Base-by-base conservation (phyloP, 1,284 basidiomycete genomes). In the Cryptococcus sp. region DNA sequence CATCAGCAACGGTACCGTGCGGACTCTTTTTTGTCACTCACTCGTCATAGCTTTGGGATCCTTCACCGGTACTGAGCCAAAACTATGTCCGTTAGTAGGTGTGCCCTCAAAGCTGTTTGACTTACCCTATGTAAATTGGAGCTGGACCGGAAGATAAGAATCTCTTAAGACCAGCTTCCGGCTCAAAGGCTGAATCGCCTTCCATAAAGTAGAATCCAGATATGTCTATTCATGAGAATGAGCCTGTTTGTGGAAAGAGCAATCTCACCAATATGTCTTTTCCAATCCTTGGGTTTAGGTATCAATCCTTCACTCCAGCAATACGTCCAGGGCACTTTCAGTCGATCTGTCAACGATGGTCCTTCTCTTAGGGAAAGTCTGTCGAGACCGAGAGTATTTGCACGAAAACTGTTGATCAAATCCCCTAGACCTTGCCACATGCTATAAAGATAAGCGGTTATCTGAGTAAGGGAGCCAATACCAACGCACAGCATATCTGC, bases 251-350 rank as follows among this genome's bases (percentile, higher is more conserved):
- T 35, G 34, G 33, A 41, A 43, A 36, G 8, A 23, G n/a, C 13
- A 30, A 2, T 65, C 73, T 46, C 58, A 83, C 83, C 84, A 45
- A 82, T 83, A 62, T 83, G 74, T 52, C 79, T 80, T 57, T 79
- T 81, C 81, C 84, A 85, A 66, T 85, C 84, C 10, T 77, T 67
- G 0, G 85, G 85, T 58, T 83, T 84, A 0, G 83, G 83, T 0
- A 86, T 81, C 10, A 86, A 65, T 2, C 80, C 76, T 3, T 82
- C 80, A 52, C 82, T 83, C 79, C 86, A 84, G 60, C 84, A 84
- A 65, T 86, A 87, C 11, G 85, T 84, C 80, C 82, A 85, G 3
- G 86, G 85, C 5, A 86, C 74, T 59, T 82, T 82, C 46, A 84
- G 71, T 33, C 80, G 77, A 61, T 85, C 83, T 2, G 83, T 64